Conservation (phyloP, 495 filamentous ascomycete genomes). For the Neurospora sp. region DNA sequence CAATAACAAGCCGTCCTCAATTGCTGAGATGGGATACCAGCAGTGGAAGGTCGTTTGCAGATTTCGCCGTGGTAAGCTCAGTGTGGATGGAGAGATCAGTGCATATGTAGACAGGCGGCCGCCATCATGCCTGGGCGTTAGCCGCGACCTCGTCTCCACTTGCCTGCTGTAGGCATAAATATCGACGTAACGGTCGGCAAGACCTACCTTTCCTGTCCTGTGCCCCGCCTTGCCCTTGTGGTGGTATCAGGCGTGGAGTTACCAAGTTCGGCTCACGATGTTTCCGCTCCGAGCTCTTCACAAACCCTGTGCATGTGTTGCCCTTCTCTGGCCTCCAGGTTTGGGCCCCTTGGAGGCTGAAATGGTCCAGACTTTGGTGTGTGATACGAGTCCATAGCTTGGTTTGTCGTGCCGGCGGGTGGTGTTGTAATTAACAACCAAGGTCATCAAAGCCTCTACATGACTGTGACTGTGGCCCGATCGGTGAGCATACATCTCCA, state of each 20-base stretch:
- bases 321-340: background rate
- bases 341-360: background rate
- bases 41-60: background rate
- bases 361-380: background rate
- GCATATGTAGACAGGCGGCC: background rate
- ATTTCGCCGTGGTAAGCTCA: background rate
- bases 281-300: background rate
- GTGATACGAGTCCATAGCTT: background rate
- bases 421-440: background rate
- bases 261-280: background rate
- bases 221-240: background rate
- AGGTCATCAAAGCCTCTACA: background rate
- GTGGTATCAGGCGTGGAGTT: background rate
- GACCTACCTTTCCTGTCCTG: background rate
- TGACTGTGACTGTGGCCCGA: slow-evolving; percentile 12
- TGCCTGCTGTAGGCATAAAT: background rate
- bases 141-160: background rate
- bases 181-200: background rate
- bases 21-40: background rate
- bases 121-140: background rate
- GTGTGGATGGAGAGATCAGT: background rate
- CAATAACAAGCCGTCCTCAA: background rate
- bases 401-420: background rate
- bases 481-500: slow-evolving; percentile 13
- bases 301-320: background rate